A percentile compares a stretch with the other conserved stretches of the same genome.
These are phyloP conservation scores for Parietaria judaica DNA, from an alignment of 306 rosid genomes.

Conservation along the genomic window DNA sequence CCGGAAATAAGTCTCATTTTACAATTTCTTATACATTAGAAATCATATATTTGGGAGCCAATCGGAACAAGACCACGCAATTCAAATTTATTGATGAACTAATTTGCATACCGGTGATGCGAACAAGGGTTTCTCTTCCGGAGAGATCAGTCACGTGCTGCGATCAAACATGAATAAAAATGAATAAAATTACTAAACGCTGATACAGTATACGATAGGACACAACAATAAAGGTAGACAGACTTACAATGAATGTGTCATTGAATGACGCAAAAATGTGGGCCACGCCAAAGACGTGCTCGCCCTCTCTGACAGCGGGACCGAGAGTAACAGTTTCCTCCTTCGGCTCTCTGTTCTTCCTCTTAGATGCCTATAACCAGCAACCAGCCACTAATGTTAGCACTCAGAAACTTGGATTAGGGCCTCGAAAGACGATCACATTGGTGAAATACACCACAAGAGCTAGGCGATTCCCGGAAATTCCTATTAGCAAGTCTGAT, in stretches of 20 bases:
- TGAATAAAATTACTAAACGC: neutral
- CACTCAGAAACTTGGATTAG: no score
- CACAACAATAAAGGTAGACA: constrained; percentile 8
- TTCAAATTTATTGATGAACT: no score
- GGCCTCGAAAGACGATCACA: no score
- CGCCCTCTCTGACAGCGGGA: constrained; percentile 80
- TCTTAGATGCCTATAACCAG: constrained; percentile 31
- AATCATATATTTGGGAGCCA: no score
- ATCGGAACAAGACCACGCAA: no score
- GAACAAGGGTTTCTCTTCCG: constrained; percentile 77
- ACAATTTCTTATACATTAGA: no score
- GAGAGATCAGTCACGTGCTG: constrained; percentile 85
- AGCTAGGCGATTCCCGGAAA: no score
- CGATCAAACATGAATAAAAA: neutral
- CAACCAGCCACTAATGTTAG: no score
- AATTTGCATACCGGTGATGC: constrained; percentile 37
- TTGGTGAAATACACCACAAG: no score
- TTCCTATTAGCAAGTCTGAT: no score
- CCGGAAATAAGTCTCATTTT: no score
- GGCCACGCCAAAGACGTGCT: constrained; percentile 74
- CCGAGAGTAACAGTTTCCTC: constrained; percentile 81
- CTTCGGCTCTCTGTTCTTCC: constrained; percentile 81
- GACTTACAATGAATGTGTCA: constrained; percentile 76
- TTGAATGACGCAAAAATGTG: constrained; percentile 79
- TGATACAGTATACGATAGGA: neutral